phyloP scores from a whole-genome alignment of 306 rosid species.

The cucumber (Cucumis sativus) region Cucumber_9930_V3 NC_026659.2:30945501-30946000 shows the following conservation, averaged over 20 bases:
- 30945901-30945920: not conserved
- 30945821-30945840: not conserved
- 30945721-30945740: not conserved
- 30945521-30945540: not conserved
- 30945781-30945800: not conserved
- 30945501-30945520: not conserved
- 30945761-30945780: not conserved
- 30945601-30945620: slow-evolving; percentile 10
- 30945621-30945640: not conserved
- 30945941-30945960: slow-evolving; percentile 2
- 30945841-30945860: not conserved
- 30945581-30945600: not conserved
- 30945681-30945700: not conserved
- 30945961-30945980: not conserved
- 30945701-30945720: not conserved
- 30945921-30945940: not conserved
- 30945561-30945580: not conserved
- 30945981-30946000: slow-evolving; percentile 3
- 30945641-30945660: not conserved
- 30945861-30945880: not conserved
- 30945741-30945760: no score
- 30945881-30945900: not conserved
- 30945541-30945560: no score
- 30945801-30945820: not conserved
- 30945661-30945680: not conserved